Evolutionary conservation across 345 rosid genomes (phyloP).

Genomic region (Sisymbrium altissimum): DNA sequence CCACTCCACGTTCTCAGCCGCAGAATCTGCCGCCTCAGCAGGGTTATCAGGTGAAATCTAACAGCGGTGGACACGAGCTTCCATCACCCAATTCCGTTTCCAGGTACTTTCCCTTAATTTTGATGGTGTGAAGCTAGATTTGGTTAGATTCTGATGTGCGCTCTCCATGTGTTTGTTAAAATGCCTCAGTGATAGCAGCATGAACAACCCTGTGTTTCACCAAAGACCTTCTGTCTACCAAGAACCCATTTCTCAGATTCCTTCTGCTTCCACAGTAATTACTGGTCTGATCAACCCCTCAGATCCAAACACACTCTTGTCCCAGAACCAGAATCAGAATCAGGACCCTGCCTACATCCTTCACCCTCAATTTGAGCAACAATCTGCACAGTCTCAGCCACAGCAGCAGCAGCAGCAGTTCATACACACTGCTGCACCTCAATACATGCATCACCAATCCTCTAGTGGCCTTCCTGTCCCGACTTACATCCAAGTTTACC

Average conservation of each 20-base stretch:
- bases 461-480: conserved; percentile 55
- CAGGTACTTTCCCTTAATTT: conserved; percentile 44
- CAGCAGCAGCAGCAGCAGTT: conserved; percentile 54
- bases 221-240: conserved; percentile 64
- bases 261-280: conserved; percentile 50
- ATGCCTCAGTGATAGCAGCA: conserved; percentile 75
- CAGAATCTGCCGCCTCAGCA: conserved; percentile 48
- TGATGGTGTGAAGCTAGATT: neutral
- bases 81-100: conserved; percentile 90
- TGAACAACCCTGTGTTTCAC: conserved; percentile 57
- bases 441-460: conserved; percentile 72
- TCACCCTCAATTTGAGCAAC: conserved; percentile 62
- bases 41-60: conserved; percentile 46
- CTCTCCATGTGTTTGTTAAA: conserved; percentile 26
- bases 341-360: conserved; percentile 56
- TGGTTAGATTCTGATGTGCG: conserved; percentile 30
- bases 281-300: conserved; percentile 56
- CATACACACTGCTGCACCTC: conserved; percentile 56
- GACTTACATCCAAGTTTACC: conserved; percentile 68
- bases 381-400: conserved; percentile 39
- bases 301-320: conserved; percentile 44
- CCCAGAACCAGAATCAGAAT: conserved; percentile 43
- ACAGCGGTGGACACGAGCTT: conserved; percentile 58
- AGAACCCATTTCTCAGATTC: conserved; percentile 59
- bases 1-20: conserved; percentile 42